Evolutionary conservation across 2,329 filamentous ascomycete species (phyloP), one percentile per base, ranked within the genome.

Genomic region (Neonectria sp.): DNA sequence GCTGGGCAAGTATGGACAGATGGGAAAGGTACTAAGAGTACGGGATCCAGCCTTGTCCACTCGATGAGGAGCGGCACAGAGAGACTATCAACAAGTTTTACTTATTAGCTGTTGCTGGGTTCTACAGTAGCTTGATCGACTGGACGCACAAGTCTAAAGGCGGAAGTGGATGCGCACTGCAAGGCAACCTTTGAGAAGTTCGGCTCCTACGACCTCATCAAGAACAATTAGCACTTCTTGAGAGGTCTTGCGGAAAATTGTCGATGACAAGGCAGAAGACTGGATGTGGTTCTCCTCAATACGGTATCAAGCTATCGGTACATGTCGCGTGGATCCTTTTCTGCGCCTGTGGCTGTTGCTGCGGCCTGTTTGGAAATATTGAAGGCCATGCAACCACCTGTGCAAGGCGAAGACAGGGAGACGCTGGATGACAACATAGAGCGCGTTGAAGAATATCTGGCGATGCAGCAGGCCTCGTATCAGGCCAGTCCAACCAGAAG

Each of bases 211-310:
- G 43, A 58, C 55, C n/a, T 59, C 8, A 6, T 64, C 48, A 29
- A 48, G 55, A 57, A 64, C 55, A 64, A 58, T 17, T 53, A 49
- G 48, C 61, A 59, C 21, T 40, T 59, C 6, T n/a, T 64, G 7
- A 45, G 55, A n/a, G 31, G 25, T 11, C 48, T 64, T 33, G 43
- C 52, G 8, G 7, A 27, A 27, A 4, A 59, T 64, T 12, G 15
- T 48, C 9, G 9, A 37, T 13, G 40, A 64, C 24, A 52, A 31
- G 21, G 61, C 46, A 11, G 37, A 53, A 6, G 55, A 57, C 17
- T 64, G 48, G 55, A 9, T 4, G 8, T 31, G 58, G 3, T 59
- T 59, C 29, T 40, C 31, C n/a, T 3, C 15, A 12, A 64, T 13
- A 13, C 48, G 9, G 53, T 49, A 1, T 24, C 55, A 3, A 59